Conservation (phyloP, 1,284 basidiomycete species). For the Ceratobasidium papillatum region DNA sequence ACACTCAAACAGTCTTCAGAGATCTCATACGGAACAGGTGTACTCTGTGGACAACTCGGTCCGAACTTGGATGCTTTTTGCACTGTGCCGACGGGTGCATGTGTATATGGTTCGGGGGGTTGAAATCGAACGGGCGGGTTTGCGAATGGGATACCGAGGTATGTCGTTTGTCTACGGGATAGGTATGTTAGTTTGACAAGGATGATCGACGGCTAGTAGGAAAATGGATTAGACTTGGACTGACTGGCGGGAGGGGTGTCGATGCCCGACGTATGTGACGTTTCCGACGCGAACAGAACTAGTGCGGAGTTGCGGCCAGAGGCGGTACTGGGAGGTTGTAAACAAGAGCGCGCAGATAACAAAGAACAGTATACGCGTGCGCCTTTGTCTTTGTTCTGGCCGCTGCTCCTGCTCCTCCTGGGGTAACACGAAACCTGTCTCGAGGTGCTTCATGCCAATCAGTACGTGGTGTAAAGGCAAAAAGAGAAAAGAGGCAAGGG, state of each 20-base stretch:
- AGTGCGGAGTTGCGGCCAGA: conserved; percentile 6
- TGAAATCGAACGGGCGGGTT: conserved; percentile 57
- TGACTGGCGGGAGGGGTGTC: conserved; percentile 1
- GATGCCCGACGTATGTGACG: conserved; percentile 16
- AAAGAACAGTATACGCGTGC: background rate
- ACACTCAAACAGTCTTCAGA: conserved; percentile 56
- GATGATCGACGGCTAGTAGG: background rate
- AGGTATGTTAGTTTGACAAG: background rate
- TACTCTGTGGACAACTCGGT: conserved; percentile 31
- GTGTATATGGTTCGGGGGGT: conserved; percentile 51
- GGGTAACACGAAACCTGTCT: no score
- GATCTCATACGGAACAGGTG: conserved; percentile 42
- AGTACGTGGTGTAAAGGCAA: background rate
- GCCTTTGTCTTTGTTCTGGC: background rate
- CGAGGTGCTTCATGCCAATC: conserved; percentile 6
- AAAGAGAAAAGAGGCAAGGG: background rate
- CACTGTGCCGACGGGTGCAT: conserved; percentile 16
- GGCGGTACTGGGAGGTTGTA: no score
- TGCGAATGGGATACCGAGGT: conserved; percentile 60
- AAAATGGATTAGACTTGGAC: background rate
- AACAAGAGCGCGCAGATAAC: conserved; percentile 1
- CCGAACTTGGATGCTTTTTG: conserved; percentile 20
- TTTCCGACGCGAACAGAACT: background rate
- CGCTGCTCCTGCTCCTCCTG: background rate
- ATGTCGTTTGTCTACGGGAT: conserved; percentile 52